Base-by-base conservation (phyloP, 192 early-diverging fungal genomes). In the Nowakowskiella sp. region DNA sequence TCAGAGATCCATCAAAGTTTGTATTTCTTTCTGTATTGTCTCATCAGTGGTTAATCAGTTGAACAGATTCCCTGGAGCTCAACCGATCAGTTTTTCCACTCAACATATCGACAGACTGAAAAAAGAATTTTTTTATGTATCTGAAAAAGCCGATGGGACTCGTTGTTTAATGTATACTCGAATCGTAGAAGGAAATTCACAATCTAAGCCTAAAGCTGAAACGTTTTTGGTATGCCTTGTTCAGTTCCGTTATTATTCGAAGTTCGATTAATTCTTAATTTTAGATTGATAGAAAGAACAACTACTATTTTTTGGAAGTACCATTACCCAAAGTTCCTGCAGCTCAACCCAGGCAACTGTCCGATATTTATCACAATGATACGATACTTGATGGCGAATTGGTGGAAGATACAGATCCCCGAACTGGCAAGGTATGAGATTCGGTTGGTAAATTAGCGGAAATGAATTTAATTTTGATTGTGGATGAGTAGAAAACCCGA, bases 381-480 rank as follows among this genome's bases (percentile, higher is more conserved):
- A 94, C 91, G 4, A 67, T 97, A 8, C 71, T 98, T 31, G 92
- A 98, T 57, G 91, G 89, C 1, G 94, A 98, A 66, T 70, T 98
- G 39, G 88, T 98, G 6, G 61, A 85, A 2, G 92, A 94, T 57
- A 50, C 47, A 1, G 47, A 54, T 0, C 76, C 86, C 60, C 83
- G 86, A 21, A 46, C 31, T 13, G 68, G 65, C 31, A 60, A 70
- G 45, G 22, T 31, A 66, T 42, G 50, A 26, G n/a, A 56, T 44
- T 27, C 50, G 23, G 48, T 19, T 54, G 0, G 51, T 4, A 50
- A 22, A 10, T 33, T 22, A 28, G 22, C 0, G 22, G n/a, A 58
- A 16, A n/a, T 19, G 7, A 36, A 19, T 10, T 47, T n/a, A 9
- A 19, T 8, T 26, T 26, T 64, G 13, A 6, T 34, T 9, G 42